A percentile compares a stretch with the other conserved stretches of the same genome.
These are phyloP conservation scores for Kodamaea laetipori DNA, from an alignment of 805 yeast species.

Conservation along the genomic window DNA sequence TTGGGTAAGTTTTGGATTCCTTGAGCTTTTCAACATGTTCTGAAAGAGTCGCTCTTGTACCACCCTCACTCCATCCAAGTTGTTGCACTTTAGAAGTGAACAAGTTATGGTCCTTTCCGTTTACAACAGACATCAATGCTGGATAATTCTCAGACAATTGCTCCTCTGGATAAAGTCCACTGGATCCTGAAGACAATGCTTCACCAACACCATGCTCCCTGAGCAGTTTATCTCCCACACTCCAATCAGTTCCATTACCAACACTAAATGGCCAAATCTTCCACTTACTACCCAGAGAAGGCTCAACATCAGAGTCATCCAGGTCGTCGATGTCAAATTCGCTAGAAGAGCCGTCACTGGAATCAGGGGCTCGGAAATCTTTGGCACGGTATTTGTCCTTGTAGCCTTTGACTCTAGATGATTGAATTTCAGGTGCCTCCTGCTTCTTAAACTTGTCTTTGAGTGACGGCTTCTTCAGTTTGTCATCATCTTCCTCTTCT, in stretches of 20 bases:
- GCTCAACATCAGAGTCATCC: slow-evolving; percentile 3
- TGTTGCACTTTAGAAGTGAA: neutral
- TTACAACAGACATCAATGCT: neutral
- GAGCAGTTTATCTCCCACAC: too few relatives aligned
- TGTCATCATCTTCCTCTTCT: neutral
- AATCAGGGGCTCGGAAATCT: neutral
- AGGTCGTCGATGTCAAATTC: too few relatives aligned
- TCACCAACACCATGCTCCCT: too few relatives aligned
- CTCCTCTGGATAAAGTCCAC: neutral
- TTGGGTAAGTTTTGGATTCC: neutral
- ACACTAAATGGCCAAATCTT: slow-evolving; percentile 8
- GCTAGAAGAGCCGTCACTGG: slow-evolving; percentile 4
- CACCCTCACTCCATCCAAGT: neutral
- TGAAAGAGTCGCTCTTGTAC: neutral
- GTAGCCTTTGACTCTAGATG: neutral
- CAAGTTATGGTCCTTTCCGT: neutral
- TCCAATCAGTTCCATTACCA: neutral
- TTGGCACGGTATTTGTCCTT: neutral
- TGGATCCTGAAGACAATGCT: too few relatives aligned
- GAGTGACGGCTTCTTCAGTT: neutral
- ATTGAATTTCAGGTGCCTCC: neutral
- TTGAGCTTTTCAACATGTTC: neutral
- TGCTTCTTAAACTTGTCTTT: neutral
- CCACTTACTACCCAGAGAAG: neutral
- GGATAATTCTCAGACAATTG: neutral